Evolutionary conservation across 345 rosid genomes (phyloP), one percentile per base, ranked within the genome.

Genomic region (Aquilaria malaccensis): DNA sequence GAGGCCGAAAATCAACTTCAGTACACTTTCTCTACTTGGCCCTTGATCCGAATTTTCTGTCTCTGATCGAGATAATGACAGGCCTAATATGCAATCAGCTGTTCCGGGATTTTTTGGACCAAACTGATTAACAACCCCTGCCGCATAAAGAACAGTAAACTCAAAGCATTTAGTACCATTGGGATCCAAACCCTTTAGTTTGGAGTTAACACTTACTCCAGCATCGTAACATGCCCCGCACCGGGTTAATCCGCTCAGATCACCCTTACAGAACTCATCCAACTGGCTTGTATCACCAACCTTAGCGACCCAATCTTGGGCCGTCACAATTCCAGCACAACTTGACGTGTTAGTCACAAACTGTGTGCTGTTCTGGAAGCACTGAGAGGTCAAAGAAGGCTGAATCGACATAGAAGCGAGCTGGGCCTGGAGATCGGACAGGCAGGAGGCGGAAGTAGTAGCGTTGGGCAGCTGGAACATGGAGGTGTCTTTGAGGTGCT

Each of bases 171-270:
- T 72, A 15, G 81, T 63, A 1, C 75, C 45, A 55, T 72, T 69
- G 3, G 79, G 82, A 50, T 62, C 67, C 13, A 73, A 7, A 10
- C 60, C 30, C 14, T 31, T 41, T 64, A 84, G 56, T 63, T 43
- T 74, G 14, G 85, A 50, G 41, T 7, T 55, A 56, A 84, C 81
- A 63, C 61, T 60, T 10, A 65, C 11, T 7, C 90, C 86, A 1
- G 85, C 90, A 2, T 84, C 80, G 1, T 70, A 12, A 58, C 90
- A 84, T 11, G 80, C 66, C 50, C 85, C 71, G 64, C 90, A 84
- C 51, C 46, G 59, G 2, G 78, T 72, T 22, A 73, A 58, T 10
- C 67, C 81, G 1, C 74, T 56, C 43, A 81, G 9, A 48, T 80
- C 74, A 11, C 81, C 81, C 50, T 61, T 63, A 60, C 91, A 85